These are phyloP conservation scores for Cladosporium oxysporum DNA, from an alignment of 2,329 filamentous ascomycete genomes.

Conservation along the genomic window DNA sequence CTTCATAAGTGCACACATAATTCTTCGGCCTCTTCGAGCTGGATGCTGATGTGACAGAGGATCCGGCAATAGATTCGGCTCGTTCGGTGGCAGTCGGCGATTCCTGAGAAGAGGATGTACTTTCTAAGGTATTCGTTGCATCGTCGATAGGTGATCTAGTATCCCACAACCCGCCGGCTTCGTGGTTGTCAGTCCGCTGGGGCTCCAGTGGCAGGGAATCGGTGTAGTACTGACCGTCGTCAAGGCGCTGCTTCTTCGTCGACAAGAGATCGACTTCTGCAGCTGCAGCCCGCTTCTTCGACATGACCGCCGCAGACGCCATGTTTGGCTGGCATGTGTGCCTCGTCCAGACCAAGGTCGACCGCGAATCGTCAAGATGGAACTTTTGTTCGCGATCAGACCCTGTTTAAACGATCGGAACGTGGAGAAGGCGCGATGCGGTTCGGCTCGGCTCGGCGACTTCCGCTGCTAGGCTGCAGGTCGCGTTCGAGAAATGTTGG, in stretches of 20 bases:
- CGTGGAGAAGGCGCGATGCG: slow-evolving; percentile 11
- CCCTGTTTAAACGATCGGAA: slow-evolving; percentile 1
- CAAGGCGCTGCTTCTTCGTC: slow-evolving; percentile 16
- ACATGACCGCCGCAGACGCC: slow-evolving; percentile 18
- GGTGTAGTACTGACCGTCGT: background rate
- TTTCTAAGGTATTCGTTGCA: background rate
- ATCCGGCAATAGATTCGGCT: slow-evolving; percentile 26
- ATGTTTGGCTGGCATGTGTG: slow-evolving; percentile 2
- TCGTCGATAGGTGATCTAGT: slow-evolving; percentile 9
- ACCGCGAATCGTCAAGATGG: background rate
- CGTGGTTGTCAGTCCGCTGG: background rate
- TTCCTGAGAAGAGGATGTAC: slow-evolving; percentile 8
- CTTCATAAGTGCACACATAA: slow-evolving; percentile 71
- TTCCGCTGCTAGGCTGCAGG: slow-evolving; percentile 10
- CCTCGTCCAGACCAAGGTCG: background rate
- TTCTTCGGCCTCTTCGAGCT: slow-evolving; percentile 65
- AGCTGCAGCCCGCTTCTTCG: slow-evolving; percentile 14
- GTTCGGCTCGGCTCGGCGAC: background rate
- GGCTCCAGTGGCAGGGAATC: background rate
- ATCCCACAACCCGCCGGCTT: slow-evolving; percentile 4
- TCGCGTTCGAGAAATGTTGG: slow-evolving; percentile 19
- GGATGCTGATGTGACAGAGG: slow-evolving; percentile 29
- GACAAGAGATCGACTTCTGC: slow-evolving; percentile 6
- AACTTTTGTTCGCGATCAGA: slow-evolving; percentile 16
- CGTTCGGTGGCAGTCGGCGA: slow-evolving; percentile 11